These are phyloP conservation scores for Dorcoceras hygrometricum DNA, from an alignment of 257 asterid species.

Conservation along the genomic window DNA sequence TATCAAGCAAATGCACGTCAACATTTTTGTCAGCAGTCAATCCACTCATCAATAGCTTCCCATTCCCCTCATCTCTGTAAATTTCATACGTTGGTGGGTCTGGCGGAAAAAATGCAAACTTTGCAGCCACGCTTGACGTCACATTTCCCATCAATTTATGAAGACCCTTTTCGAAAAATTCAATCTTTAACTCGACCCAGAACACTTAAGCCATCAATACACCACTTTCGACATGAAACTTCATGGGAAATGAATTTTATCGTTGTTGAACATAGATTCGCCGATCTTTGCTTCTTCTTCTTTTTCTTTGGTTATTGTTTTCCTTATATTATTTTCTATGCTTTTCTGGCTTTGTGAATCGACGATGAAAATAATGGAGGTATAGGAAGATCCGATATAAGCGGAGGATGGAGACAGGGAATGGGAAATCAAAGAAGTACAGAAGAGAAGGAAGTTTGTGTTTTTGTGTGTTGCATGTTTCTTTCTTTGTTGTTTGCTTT, in stretches of 20 bases:
- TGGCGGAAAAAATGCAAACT: slow-evolving; percentile 96
- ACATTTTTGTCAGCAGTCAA: slow-evolving; percentile 80
- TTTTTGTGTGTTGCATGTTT: slow-evolving; percentile 21
- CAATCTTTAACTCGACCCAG: slow-evolving; percentile 28
- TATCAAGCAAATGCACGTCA: slow-evolving; percentile 75
- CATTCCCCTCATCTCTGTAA: slow-evolving; percentile 56
- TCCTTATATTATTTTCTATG: background rate
- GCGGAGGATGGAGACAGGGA: slow-evolving; percentile 56
- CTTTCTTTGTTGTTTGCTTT: slow-evolving; percentile 36
- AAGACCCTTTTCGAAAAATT: slow-evolving; percentile 22
- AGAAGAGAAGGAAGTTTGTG: slow-evolving; percentile 25
- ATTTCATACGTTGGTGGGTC: slow-evolving; percentile 97
- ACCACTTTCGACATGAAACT: slow-evolving; percentile 26
- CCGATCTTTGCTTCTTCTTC: background rate
- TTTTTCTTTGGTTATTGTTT: slow-evolving; percentile 17
- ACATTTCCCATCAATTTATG: slow-evolving; percentile 78
- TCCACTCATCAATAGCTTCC: slow-evolving; percentile 71
- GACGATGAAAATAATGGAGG: slow-evolving; percentile 29
- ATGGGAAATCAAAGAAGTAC: slow-evolving; percentile 40
- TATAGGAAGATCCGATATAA: slow-evolving; percentile 70
- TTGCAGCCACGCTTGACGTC: slow-evolving; percentile 93
- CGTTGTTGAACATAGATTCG: background rate
- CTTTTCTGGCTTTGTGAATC: slow-evolving; percentile 28
- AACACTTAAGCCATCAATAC: slow-evolving; percentile 32
- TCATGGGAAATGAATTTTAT: slow-evolving; percentile 12